phyloP scores from a whole-genome alignment of 306 rosid species.

The Coriaria nepalensis region DNA sequence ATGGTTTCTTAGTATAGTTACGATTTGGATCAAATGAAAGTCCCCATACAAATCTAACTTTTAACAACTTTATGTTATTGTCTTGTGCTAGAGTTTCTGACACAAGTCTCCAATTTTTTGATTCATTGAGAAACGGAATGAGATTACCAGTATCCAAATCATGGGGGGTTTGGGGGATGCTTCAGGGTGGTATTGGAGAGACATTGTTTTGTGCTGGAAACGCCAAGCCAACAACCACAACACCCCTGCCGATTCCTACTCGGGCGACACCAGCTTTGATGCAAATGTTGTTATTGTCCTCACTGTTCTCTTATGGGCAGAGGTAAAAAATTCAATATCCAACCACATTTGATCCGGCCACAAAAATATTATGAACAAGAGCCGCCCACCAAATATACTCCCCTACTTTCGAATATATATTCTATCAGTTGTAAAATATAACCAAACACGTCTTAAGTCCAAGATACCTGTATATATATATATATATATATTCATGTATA shows the following conservation, averaged over 20 bases:
- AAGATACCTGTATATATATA: too few relatives aligned
- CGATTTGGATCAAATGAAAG: too few relatives aligned
- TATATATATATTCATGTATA: too few relatives aligned
- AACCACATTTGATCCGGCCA: too few relatives aligned
- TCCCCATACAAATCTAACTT: too few relatives aligned
- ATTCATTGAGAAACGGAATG: neutral
- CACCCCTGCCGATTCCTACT: constrained; percentile 16
- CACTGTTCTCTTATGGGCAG: constrained; percentile 78
- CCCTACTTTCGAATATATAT: too few relatives aligned
- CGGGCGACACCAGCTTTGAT: constrained; percentile 49
- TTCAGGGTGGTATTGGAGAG: constrained; percentile 97
- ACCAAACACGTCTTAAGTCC: too few relatives aligned
- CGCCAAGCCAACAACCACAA: constrained; percentile 55
- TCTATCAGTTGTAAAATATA: too few relatives aligned
- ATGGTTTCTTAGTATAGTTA: too few relatives aligned
- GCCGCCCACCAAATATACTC: too few relatives aligned
- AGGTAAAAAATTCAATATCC: too few relatives aligned
- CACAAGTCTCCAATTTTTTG: neutral
- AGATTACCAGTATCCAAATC: constrained; percentile 81
- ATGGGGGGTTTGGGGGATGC: constrained; percentile 99
- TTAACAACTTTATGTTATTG: neutral
- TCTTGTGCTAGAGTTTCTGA: neutral
- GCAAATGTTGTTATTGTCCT: constrained; percentile 91
- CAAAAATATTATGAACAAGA: too few relatives aligned
- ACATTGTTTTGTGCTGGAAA: constrained; percentile 68